Base-by-base conservation (phyloP, 2,329 filamentous ascomycete species). In the Cercospora citrullina region DNA sequence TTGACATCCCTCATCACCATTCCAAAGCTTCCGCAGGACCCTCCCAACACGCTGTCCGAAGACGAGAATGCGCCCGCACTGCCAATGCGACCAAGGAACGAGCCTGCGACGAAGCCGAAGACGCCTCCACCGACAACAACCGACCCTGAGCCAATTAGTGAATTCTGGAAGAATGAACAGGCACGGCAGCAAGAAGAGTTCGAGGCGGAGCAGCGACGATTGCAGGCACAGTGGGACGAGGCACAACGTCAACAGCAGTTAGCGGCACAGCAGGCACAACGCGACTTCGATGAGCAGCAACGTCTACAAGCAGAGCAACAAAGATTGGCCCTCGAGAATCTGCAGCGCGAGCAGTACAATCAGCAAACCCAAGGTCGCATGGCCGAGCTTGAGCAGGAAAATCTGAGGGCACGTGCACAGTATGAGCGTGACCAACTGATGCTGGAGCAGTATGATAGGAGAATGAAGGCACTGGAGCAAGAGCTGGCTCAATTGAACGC, bases 401-500 rank as follows among this genome's bases (percentile, higher is more conserved):
- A 99, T 74, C 83, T 99, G 28, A 94, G 95, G 75, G 95, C 95
- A 4, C 88, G 95, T 51, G 92, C 94, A 8, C 95, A 98, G 80
- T 98, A 97, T 77, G 94, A 98, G 80, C 91, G 91, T n/a, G 94
- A 99, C 78, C 95, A 98, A 81, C 84, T 99, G 51, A 93, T 98
- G 91, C 85, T 99, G 53, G 92, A 97, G 80, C 94, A 98, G 78
- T 99, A 97, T 77, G 95, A 99, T 73, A 79, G 93, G 77, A 89
- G 94, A 69, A 93, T 99, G 77, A 98, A 97, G 83, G 91, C 92
- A 21, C 83, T 99, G 12, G 95, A 99, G 80, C 88, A 89, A 64
- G 95, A 99, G 80, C 86, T 99, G 70, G 82, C 85, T 58, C 91
- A 96, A 72, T 85, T 98, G 63, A 91, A 93, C 74, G 87, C 85